A percentile compares a stretch with the other conserved stretches of the same genome.
These are phyloP conservation scores for Mariannaea elegans DNA, from an alignment of 2,329 filamentous ascomycete species.

Conservation along the genomic window DNA sequence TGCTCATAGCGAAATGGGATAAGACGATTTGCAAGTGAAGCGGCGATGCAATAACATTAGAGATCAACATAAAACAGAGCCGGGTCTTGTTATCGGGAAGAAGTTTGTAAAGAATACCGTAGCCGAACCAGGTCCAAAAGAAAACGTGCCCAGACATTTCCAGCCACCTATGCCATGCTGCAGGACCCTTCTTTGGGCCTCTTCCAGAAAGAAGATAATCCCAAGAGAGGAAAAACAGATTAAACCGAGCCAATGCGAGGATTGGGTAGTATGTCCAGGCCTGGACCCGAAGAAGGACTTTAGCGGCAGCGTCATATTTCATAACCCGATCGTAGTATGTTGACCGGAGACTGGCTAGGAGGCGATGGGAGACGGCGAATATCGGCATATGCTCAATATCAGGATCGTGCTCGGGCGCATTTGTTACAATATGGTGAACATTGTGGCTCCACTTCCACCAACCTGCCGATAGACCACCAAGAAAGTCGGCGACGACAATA, in stretches of 20 bases:
- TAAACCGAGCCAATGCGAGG: constrained; percentile 84
- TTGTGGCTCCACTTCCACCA: constrained; percentile 99
- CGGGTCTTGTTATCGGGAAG: constrained; percentile 76
- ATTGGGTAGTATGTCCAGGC: constrained; percentile 85
- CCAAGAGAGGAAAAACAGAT: constrained; percentile 85
- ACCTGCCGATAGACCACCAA: constrained; percentile 87
- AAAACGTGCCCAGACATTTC: constrained; percentile 79
- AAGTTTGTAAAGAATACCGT: constrained; percentile 75
- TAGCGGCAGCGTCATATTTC: constrained; percentile 78
- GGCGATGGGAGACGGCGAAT: constrained; percentile 85
- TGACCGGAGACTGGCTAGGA: constrained; percentile 76
- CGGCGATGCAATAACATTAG: constrained; percentile 82
- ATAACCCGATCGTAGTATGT: constrained; percentile 87
- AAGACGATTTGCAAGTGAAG: constrained; percentile 91
- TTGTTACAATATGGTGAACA: constrained; percentile 96
- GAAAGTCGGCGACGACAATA: constrained; percentile 88
- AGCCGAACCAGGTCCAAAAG: constrained; percentile 91
- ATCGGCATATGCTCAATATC: constrained; percentile 94
- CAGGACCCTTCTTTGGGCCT: constrained; percentile 77
- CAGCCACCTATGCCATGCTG: constrained; percentile 85
- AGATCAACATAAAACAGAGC: constrained; percentile 79
- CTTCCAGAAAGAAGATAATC: constrained; percentile 75
- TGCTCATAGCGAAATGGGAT: constrained; percentile 96
- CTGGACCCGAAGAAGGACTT: constrained; percentile 76
- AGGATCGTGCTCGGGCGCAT: constrained; percentile 93